phyloP scores from a whole-genome alignment of 140 eudicot species.

The Oenanthe javanica region DNA sequence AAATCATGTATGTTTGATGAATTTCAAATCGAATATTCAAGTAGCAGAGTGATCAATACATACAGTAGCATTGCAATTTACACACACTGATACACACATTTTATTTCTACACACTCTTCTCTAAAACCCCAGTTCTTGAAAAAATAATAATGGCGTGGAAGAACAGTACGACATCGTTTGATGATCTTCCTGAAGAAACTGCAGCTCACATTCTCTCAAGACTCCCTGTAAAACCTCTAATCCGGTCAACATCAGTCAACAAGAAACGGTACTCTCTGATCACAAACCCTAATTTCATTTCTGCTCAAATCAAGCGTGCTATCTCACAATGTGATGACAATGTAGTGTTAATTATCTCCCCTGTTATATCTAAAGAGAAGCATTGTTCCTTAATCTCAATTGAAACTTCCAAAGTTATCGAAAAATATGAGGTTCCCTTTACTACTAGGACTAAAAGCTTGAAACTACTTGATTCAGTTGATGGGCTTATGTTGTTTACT shows the following conservation, averaged over 20 bases:
- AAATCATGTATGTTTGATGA: too few species aligned
- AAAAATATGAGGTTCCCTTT: background rate
- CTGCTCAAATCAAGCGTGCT: background rate
- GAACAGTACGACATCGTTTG: background rate
- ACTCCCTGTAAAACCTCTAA: background rate
- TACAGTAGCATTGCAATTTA: too few species aligned
- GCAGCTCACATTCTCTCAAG: background rate
- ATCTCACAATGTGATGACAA: background rate
- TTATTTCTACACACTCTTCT: too few species aligned
- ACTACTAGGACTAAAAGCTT: background rate
- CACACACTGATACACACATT: too few species aligned
- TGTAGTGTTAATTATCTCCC: background rate
- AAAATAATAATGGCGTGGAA: background rate
- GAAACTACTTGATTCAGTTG: background rate
- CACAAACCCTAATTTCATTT: conserved; percentile 1
- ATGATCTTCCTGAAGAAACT: background rate
- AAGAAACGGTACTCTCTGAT: conserved; percentile 10
- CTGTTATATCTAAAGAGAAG: background rate
- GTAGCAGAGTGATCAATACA: too few species aligned
- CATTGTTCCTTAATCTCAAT: background rate
- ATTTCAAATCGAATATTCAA: too few species aligned
- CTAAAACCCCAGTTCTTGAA: background rate
- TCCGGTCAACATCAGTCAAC: conserved; percentile 1
- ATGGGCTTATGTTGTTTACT: background rate
- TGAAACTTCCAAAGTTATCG: background rate